Evolutionary conservation across 768 basidiomycete species (phyloP), one percentile per base, ranked within the genome.

Genomic region (Steccherinum ochraceum): DNA sequence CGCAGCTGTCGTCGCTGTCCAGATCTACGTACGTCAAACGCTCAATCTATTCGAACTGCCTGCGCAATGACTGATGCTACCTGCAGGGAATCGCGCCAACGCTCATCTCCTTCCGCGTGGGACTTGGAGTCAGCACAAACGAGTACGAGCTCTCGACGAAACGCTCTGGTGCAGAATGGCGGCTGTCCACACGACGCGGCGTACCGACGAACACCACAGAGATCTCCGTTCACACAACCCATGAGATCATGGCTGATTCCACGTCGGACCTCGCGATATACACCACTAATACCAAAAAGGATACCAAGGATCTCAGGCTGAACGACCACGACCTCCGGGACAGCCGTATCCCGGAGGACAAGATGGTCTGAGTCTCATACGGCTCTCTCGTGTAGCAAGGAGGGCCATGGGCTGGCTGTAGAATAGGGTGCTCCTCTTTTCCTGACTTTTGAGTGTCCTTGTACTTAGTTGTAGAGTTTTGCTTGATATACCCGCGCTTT

Each of bases 11-110:
- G 59, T 68, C 40, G 67, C 69, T 21, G 63, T 67, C 12, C 72
- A 74, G 61, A 61, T 73, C 46, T 74, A 74, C 50, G 72, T 72
- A 45, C 59, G 69, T 46, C 24, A 20, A 5, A 13, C 26, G 11
- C 46, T 39, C 4, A 18, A 20, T 18, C 39, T 12, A 19, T n/a
- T 11, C 11, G n/a, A 39, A 39, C 35, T 39, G 35, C n/a, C 11
- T 39, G 35, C n/a, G 35, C n/a, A 39, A 11, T 39, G n/a, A 39
- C 35, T 11, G 35, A 11, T 11, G 12, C n/a, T n/a, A n/a, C n/a
- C 16, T 5, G 20, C 40, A 60, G 58, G 58, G 58, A 2, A 60
- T 60, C 30, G 56, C 58, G 1, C 54, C 58, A 25, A 60, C 56
- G 46, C 49, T 60, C 3, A 57, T 60, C 40, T 41, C 55, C 45